A percentile compares a stretch with the other conserved stretches of the same genome.
phyloP scores from a whole-genome alignment of 495 filamentous ascomycete species.

The Patellaria atrata region DNA sequence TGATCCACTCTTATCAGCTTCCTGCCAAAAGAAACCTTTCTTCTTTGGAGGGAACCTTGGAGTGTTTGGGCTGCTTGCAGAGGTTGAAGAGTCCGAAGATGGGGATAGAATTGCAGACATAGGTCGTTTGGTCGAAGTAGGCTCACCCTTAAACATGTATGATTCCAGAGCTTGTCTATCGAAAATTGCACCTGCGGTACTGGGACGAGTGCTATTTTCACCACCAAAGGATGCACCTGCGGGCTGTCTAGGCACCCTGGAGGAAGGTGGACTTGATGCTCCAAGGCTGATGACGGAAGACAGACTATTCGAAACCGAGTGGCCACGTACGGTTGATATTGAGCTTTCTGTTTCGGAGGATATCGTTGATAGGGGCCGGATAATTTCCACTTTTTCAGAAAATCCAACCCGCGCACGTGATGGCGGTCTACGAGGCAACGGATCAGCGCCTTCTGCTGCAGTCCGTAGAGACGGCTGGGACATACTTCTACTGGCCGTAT shows the following conservation, averaged over 20 bases:
- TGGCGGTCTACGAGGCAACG: conserved; percentile 25
- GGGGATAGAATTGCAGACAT: conserved; percentile 18
- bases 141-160: conserved; percentile 12
- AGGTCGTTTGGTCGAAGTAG: conserved; percentile 21
- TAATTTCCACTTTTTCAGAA: conserved; percentile 48
- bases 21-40: conserved; percentile 18
- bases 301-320: conserved; percentile 49
- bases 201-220: conserved; percentile 31
- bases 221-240: no score
- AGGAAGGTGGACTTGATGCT: conserved; percentile 23
- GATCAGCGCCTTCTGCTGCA: conserved; percentile 16
- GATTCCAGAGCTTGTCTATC: conserved; percentile 14
- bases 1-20: conserved; percentile 13
- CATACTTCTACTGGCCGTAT: conserved; percentile 19
- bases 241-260: conserved; percentile 19
- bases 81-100: conserved; percentile 10
- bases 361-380: conserved; percentile 56
- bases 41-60: conserved; percentile 18
- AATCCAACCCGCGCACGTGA: conserved; percentile 43
- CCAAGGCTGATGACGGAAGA: conserved; percentile 43
- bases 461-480: conserved; percentile 17
- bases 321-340: conserved; percentile 41
- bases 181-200: conserved; percentile 39
- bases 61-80: conserved; percentile 12
- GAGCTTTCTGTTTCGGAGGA: conserved; percentile 63